Evolutionary conservation across 305 asterid species (phyloP).

Genomic region (Fraxinus platypoda): DNA sequence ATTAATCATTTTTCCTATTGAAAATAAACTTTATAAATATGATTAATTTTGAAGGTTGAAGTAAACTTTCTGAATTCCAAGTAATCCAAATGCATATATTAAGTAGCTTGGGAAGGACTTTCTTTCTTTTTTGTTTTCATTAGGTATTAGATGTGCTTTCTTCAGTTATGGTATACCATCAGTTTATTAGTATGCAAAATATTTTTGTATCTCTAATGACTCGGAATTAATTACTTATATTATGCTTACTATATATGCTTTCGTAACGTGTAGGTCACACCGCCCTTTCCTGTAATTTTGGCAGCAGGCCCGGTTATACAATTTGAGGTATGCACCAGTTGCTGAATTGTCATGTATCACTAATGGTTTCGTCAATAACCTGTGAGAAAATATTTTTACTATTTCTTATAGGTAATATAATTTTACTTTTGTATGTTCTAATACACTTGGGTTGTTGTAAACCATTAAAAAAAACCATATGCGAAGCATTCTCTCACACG

Average conservation of each 20-base stretch:
- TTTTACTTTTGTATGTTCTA: slow-evolving; percentile 5
- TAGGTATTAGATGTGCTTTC: background rate
- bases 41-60: slow-evolving; percentile 6
- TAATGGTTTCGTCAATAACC: slow-evolving; percentile 11
- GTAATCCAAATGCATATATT: slow-evolving; percentile 4
- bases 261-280: slow-evolving; percentile 68
- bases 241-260: slow-evolving; percentile 21
- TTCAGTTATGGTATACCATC: background rate
- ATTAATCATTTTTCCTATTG: background rate
- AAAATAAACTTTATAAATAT: background rate
- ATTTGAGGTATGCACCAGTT: slow-evolving; percentile 67
- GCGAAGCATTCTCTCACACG: background rate
- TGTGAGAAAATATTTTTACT: background rate
- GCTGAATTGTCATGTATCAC: background rate
- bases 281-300: slow-evolving; percentile 70
- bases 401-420: background rate
- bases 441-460: background rate
- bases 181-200: background rate
- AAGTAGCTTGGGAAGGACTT: background rate
- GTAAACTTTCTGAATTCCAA: background rate
- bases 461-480: background rate
- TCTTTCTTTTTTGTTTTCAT: background rate
- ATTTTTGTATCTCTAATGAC: background rate
- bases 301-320: slow-evolving; percentile 78
- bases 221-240: background rate